Evolutionary conservation across 164 flowering plant species (phyloP), one percentile per base, ranked within the genome.

Genomic region (Vitis riparia): DNA sequence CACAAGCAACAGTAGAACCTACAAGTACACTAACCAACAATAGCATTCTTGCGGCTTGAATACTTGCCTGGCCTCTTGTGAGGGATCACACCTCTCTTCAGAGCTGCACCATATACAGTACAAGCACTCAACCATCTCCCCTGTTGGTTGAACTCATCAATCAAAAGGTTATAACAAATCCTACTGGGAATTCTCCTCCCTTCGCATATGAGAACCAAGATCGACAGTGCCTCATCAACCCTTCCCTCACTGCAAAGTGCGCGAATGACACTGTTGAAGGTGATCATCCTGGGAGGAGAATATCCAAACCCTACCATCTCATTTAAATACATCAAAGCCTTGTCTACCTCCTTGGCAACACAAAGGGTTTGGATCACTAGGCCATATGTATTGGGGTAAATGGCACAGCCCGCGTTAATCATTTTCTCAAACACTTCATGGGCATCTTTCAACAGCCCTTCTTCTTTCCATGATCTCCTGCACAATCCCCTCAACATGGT

Each of bases 401-500:
- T 75, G 37, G 19, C 69, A 13, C 5, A 73, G 23, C 59, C 82
- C 51, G 68, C 9, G 9, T 56, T 68, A 68, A 64, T 77, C 84
- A 88, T 86, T 74, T 81, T 75, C 37, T 78, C 83, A 62, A 91
- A 88, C 71, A 92, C 69, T 37, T 78, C 67, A 51, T 79, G 75
- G 8, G 83, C 91, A 72, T 83, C 84, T 47, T 65, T 71, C 19
- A 85, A 66, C 50, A 84, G 50, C 47, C 62, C 78, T 15, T 68
- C 73, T 55, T 89, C 84, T 56, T 77, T 72, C 80, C 83, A 79
- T 1, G 93, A 88, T 68, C 59, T 77, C 85, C 86, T 79, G 69
- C 97, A 94, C 67, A 92, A 65, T 13, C 81, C 82, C 72, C 88
- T 84, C 51, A 89, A 55, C 10, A 89, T 79, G 12, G 76, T 73